Percentiles rank a stretch among this genome's conserved stretches.
These are phyloP conservation scores for Lasiosphaeriaceae sp. DNA, from an alignment of 495 filamentous ascomycete genomes.

Conservation along the genomic window DNA sequence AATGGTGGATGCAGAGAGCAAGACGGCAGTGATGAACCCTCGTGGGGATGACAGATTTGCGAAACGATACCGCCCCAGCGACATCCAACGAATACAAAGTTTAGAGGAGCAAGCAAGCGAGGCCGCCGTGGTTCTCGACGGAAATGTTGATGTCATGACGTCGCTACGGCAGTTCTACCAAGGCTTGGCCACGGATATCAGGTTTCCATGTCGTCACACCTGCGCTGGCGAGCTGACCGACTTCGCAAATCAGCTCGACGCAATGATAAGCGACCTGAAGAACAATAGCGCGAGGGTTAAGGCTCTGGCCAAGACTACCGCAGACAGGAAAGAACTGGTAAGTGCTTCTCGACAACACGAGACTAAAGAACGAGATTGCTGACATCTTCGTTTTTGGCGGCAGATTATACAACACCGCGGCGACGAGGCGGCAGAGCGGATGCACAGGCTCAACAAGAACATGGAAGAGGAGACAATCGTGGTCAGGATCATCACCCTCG, in stretches of 20 bases:
- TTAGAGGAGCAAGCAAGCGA: constrained; percentile 35
- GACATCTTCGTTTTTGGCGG: background rate
- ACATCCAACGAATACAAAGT: constrained; percentile 34
- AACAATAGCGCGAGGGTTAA: constrained; percentile 35
- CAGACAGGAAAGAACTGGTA: constrained; percentile 36
- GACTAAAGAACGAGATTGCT: background rate
- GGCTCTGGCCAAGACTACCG: constrained; percentile 30
- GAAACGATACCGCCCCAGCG: constrained; percentile 19
- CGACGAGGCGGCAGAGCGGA: constrained; percentile 31
- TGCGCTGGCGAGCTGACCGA: constrained; percentile 24
- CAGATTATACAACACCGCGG: constrained; percentile 27
- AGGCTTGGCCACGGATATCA: constrained; percentile 23
- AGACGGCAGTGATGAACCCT: constrained; percentile 20
- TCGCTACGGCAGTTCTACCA: constrained; percentile 35
- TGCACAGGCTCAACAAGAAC: constrained; percentile 28
- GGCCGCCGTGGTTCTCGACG: constrained; percentile 33
- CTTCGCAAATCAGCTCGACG: constrained; percentile 32
- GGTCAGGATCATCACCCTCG: constrained; percentile 40
- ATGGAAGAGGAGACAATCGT: constrained; percentile 38
- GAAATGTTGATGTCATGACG: constrained; percentile 35
- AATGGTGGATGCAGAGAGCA: constrained; percentile 24
- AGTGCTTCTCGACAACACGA: constrained; percentile 7
- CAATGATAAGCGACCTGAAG: constrained; percentile 32
- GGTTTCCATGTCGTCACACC: constrained; percentile 23
- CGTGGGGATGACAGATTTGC: constrained; percentile 14